Evolutionary conservation across 768 basidiomycete species (phyloP).

Genomic region (Podaxis sp.): DNA sequence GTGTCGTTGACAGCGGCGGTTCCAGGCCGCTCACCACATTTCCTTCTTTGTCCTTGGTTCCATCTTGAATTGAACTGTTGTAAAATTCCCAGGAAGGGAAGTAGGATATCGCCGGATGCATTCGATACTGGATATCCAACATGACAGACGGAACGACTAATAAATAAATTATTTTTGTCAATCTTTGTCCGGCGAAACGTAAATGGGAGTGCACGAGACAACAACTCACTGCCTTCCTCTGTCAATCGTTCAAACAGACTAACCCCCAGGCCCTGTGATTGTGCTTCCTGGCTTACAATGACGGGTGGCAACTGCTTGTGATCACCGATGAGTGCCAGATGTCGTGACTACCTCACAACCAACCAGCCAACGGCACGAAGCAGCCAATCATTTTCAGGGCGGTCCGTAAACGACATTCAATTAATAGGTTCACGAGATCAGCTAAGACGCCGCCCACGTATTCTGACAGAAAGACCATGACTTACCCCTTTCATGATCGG

Average conservation of each 20-base stretch:
- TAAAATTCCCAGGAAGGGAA: slow-evolving; percentile 91
- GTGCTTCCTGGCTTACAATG: slow-evolving; percentile 76
- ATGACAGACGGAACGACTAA: slow-evolving; percentile 85
- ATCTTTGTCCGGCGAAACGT: slow-evolving; percentile 9
- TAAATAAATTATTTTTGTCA: slow-evolving; percentile 4
- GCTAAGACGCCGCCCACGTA: slow-evolving; percentile 1
- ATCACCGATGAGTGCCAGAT: slow-evolving; percentile 91
- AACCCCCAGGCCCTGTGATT: slow-evolving; percentile 67
- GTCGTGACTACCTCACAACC: slow-evolving; percentile 57
- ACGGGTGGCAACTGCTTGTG: slow-evolving; percentile 95
- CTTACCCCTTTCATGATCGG: slow-evolving; percentile 93
- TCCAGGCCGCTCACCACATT: slow-evolving; percentile 48
- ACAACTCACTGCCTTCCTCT: slow-evolving; percentile 75
- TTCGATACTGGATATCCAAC: slow-evolving; percentile 94
- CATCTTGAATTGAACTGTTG: slow-evolving; percentile 64
- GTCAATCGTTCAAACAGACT: slow-evolving; percentile 90
- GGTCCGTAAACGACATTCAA: neutral
- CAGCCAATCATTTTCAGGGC: neutral
- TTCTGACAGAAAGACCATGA: slow-evolving; percentile 21
- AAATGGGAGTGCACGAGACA: slow-evolving; percentile 12
- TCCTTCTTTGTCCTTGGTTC: slow-evolving; percentile 62
- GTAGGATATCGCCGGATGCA: slow-evolving; percentile 87
- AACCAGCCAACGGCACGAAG: slow-evolving; percentile 6
- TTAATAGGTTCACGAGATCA: slow-evolving; percentile 3
- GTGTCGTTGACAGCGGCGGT: slow-evolving; percentile 55